Evolutionary conservation across 2,329 filamentous ascomycete genomes (phyloP), one percentile per base, ranked within the genome.

Genomic region (Hymenotorrendiella dingleyae): DNA sequence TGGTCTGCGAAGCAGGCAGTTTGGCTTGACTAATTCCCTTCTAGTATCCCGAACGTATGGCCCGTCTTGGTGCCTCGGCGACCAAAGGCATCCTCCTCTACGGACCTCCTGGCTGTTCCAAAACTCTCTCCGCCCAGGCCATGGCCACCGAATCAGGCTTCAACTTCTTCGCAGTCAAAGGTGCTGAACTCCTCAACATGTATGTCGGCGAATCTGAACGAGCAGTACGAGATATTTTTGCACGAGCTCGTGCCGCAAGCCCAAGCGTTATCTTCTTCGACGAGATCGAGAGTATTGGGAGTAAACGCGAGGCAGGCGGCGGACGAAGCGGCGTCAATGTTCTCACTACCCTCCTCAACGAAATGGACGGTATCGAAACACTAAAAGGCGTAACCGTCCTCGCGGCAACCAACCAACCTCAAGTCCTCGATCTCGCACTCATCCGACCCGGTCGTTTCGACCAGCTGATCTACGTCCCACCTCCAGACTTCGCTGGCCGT

Each of bases 181-280:
- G 89, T 20, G 88, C 88, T 26, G 91, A 96, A 64, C 76, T 96
- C 10, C 80, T 95, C 47, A 94, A 89, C 66, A 95, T 94, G 86
- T 97, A 96, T 64, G 90, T 97, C 14, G 91, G 91, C 48, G 91
- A 97, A 63, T 91, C 89, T 2, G 91, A 97, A 66, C 80, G 88
- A 9, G 82, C 84, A 6, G 76, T 96, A 30, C 80, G 91, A 27
- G 84, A 88, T 42, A 78, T 96, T 1, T 96, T 97, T 62, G 76
- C 82, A 40, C 86, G 90, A 54, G 91, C 91, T 1, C 76, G 85
- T 30, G 82, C 84, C n/a, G 90, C 89, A 7, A 81, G 82, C 39
- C 91, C 91, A 0, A 89, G 86, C 61, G 91, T 96, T 64, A 89
- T 97, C 56, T 97, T 96, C 72, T 95, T 96, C 53, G 90, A 97